Base-by-base conservation (phyloP, 306 rosid species). In the Chamaecrista fasciculata region DNA sequence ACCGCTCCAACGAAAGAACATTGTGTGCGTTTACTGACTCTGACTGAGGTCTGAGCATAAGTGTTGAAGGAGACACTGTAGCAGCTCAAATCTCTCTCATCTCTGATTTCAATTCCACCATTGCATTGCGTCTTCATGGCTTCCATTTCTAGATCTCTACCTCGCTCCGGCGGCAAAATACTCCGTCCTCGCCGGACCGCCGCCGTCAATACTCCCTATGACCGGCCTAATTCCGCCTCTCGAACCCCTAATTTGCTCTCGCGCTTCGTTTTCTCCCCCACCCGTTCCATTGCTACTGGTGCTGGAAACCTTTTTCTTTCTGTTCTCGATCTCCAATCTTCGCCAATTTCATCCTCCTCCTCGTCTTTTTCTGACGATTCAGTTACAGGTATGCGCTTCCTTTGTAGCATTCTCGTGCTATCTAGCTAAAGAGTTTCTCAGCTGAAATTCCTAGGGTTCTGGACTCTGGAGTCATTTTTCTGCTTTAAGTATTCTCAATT, bases 181-280 rank as follows among this genome's bases (percentile, higher is more conserved):
- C 67, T 88, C 49, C 86, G 98, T 1, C 33, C 79, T 31, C 78
- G 94, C 63, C 88, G 85, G 48, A 34, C 69, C 31, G 69, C 78
- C 29, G 33, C 71, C 8, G 43, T 78, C 2, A 85, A 79, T 31
- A 90, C 80, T n/a, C 98, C 98, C 2, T 93, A 93, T 73, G 83
- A 80, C 44, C 91, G 96, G 1, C 96, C 94, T 18, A 69, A 57
- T 49, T 65, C 72, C 4, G 6, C 75, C 26, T 66, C 80, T 2
- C 68, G 62, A 61, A 84, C 50, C 86, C 90, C 98, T 83, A 93
- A 76, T 71, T 93, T 93, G 98, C 79, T 93, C 77, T 81, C 91
- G 4, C 86, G 83, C 77, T 69, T 90, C 70, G 75, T 92, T 18
- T 31, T 80, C 47, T 86, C 88, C 0, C 96, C 98, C 1, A 73